Evolutionary conservation across 202 grass and related monocot genomes (phyloP).

Genomic region (Alloteropsis angusta): DNA sequence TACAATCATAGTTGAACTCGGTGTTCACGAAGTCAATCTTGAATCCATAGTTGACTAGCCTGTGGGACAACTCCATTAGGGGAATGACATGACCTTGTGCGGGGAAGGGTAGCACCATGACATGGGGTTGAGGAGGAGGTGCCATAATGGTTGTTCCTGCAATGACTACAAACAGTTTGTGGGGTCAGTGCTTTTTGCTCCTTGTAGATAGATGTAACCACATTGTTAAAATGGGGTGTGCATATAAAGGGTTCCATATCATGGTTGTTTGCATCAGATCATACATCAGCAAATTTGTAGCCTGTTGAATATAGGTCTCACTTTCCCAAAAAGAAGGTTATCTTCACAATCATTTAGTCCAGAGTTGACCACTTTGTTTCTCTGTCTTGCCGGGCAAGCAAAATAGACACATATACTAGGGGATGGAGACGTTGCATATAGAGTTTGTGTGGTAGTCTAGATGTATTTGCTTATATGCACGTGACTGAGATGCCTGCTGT

Average conservation of each 20-base stretch:
- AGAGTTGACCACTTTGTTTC: neutral
- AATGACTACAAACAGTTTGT: neutral
- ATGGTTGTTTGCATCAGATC: conserved; percentile 3
- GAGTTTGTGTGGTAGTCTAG: neutral
- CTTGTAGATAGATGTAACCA: neutral
- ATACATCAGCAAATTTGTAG: conserved; percentile 10
- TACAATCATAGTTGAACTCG: conserved; percentile 34
- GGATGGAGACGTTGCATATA: neutral
- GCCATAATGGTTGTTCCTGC: neutral
- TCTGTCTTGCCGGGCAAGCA: conserved; percentile 1
- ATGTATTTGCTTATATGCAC: neutral
- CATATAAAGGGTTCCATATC: neutral
- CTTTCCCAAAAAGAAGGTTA: conserved; percentile 1
- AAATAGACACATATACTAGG: neutral
- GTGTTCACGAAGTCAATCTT: conserved; percentile 44
- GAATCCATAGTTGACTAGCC: conserved; percentile 28
- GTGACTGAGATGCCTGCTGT: neutral
- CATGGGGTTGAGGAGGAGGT: conserved; percentile 10
- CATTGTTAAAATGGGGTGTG: neutral
- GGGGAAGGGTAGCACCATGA: conserved; percentile 37
- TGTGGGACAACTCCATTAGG: conserved; percentile 39
- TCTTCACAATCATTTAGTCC: neutral
- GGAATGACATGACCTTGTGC: conserved; percentile 58
- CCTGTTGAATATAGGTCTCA: neutral
- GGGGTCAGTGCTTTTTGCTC: neutral